phyloP scores from a whole-genome alignment of 1,139 yeast species.

The Saccharomyces hybrid region DNA sequence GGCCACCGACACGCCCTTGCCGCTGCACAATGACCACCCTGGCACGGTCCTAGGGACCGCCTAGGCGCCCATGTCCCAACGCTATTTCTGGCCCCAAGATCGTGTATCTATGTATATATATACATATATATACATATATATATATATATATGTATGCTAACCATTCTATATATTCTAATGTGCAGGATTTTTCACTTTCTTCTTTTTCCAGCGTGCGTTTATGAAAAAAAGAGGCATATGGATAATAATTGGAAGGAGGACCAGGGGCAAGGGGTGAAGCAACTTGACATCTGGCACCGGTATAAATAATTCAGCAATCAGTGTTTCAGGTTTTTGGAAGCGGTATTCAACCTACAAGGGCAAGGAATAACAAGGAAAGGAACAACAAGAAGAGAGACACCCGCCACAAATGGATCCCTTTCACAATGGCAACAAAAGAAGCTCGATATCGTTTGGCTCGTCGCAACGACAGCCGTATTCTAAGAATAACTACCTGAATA shows the following conservation, averaged over 20 bases:
- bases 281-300: neutral
- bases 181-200: neutral
- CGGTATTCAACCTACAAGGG: neutral
- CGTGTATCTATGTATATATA: neutral
- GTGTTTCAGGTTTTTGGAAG: neutral
- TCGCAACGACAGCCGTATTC: neutral
- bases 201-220: neutral
- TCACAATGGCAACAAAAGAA: neutral
- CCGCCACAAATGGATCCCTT: neutral
- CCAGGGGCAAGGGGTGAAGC: conserved; percentile 1
- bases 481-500: neutral
- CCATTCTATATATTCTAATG: neutral
- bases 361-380: neutral
- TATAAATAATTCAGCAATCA: neutral
- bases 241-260: neutral
- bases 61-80: neutral
- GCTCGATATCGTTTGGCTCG: neutral
- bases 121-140: neutral
- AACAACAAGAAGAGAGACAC: neutral
- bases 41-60: conserved; percentile 7
- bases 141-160: neutral
- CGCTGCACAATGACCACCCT: conserved; percentile 22
- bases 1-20: conserved; percentile 5
- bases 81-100: neutral
- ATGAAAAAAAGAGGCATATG: neutral